A percentile compares a stretch with the other conserved stretches of the same genome.
Conservation (phyloP, 164 flowering plant genomes). For the Pachysandra terminalis region DNA sequence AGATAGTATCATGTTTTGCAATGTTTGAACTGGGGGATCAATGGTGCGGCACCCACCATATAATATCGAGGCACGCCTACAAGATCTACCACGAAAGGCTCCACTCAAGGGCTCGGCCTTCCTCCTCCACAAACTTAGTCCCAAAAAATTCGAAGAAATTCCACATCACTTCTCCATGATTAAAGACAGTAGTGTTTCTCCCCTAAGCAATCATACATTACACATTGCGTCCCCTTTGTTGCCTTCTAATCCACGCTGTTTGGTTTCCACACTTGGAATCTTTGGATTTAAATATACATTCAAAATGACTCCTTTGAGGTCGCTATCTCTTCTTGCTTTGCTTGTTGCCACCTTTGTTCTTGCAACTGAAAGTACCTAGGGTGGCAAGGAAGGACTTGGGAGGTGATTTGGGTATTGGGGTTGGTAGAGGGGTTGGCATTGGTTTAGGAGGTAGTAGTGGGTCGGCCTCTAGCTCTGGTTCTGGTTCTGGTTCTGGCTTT, state of each 20-base stretch:
- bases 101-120: not conserved
- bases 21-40: not conserved
- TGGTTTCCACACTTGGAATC: not conserved
- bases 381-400: conserved; percentile 37
- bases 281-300: not conserved
- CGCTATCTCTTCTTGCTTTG: conserved; percentile 15
- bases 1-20: no score
- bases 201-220: not conserved
- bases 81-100: not conserved
- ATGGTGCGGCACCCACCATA: not conserved
- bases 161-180: no score
- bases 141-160: not conserved
- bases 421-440: conserved; percentile 28
- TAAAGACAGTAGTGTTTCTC: not conserved
- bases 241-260: not conserved
- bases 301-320: conserved; percentile 21
- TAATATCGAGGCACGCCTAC: not conserved
- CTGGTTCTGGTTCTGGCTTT: conserved; percentile 12
- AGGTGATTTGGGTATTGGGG: conserved; percentile 23
- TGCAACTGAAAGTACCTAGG: conserved; percentile 29
- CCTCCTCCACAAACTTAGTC: not conserved
- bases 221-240: not conserved
- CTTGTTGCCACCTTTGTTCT: conserved; percentile 18
- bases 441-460: conserved; percentile 24
- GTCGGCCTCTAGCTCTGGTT: conserved; percentile 3